phyloP scores from a whole-genome alignment of 108 stramenopile species.

The Parietichytrium sp. region DNA sequence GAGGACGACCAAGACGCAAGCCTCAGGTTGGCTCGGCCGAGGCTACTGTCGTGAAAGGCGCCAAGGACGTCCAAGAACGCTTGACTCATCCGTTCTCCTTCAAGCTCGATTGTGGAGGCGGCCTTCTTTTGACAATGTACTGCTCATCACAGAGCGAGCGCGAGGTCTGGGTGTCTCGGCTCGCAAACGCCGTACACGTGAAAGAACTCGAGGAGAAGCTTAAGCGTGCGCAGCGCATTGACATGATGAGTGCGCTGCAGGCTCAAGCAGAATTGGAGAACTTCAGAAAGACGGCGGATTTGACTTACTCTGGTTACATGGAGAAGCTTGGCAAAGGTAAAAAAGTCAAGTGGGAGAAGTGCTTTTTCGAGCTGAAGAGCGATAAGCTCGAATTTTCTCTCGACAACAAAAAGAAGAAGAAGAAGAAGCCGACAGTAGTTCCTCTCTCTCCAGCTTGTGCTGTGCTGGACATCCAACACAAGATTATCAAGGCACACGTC shows the following conservation, averaged over 20 bases:
- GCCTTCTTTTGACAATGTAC: constrained; percentile 12
- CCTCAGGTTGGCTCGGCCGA: not conserved
- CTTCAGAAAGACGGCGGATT: not conserved
- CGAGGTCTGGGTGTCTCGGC: not conserved
- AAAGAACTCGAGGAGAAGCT: constrained; percentile 11
- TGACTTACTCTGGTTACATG: not conserved
- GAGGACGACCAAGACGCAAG: not conserved
- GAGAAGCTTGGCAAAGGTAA: too few species aligned
- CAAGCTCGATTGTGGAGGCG: not conserved
- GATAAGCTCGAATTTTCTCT: too few species aligned
- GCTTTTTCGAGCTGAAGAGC: too few species aligned
- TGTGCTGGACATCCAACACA: constrained; percentile 26
- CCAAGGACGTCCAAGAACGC: constrained; percentile 14
- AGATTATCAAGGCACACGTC: not conserved
- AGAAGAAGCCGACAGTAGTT: not conserved
- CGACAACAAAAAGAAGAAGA: not conserved
- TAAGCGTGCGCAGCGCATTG: constrained; percentile 1
- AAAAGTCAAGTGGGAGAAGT: too few species aligned
- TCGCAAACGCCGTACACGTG: not conserved
- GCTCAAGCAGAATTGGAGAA: constrained; percentile 29
- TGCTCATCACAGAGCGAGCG: not conserved
- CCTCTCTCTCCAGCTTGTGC: not conserved
- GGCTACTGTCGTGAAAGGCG: not conserved
- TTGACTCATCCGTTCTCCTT: not conserved
- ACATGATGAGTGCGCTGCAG: constrained; percentile 24